A percentile compares a stretch with the other conserved stretches of the same genome.
Evolutionary conservation across 192 early-diverging fungal genomes (phyloP).

Genomic region (Backusella australiensis): DNA sequence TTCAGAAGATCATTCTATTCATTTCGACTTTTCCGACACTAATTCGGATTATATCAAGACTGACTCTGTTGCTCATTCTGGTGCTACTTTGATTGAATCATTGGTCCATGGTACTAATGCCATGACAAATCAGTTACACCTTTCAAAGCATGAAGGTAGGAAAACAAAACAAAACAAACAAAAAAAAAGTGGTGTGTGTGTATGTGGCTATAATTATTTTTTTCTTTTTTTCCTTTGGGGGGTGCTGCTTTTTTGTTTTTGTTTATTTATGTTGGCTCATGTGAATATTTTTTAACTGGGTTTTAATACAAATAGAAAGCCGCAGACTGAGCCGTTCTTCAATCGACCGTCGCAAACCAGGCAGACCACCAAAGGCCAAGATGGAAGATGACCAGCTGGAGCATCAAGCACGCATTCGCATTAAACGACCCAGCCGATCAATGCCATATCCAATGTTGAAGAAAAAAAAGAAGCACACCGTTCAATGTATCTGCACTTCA

Average conservation of each 20-base stretch:
- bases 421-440: background rate
- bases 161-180: background rate
- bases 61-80: background rate
- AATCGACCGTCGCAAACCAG: conserved; percentile 11
- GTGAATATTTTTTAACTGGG: conserved; percentile 2
- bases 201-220: background rate
- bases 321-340: background rate
- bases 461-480: conserved; percentile 32
- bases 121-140: background rate
- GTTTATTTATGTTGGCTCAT: conserved; percentile 3
- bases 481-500: conserved; percentile 51
- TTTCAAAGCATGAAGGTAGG: background rate
- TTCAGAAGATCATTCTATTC: background rate
- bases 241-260: background rate
- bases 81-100: conserved; percentile 12
- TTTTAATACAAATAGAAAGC: background rate
- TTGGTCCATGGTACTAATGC: background rate
- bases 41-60: background rate
- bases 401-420: background rate
- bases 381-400: background rate
- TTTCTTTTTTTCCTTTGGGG: background rate
- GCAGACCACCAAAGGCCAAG: conserved; percentile 14
- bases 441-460: background rate
- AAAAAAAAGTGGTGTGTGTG: background rate
- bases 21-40: background rate